Conservation (phyloP, 768 basidiomycete genomes). For the Daedaleopsis sinensis region DNA sequence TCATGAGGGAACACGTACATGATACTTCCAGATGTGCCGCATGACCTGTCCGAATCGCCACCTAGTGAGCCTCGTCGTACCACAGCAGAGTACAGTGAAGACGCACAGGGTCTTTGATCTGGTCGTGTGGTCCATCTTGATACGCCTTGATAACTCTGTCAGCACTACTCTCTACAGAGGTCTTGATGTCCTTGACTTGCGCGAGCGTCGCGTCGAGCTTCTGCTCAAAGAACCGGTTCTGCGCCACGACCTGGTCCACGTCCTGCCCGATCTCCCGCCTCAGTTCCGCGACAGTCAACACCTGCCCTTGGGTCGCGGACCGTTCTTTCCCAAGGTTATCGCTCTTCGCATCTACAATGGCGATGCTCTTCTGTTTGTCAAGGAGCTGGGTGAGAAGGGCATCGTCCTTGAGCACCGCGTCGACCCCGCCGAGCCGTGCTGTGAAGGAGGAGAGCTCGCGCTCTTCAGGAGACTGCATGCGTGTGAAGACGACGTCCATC, state of each 20-base stretch:
- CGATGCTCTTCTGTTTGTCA: not conserved
- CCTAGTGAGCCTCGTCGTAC: not conserved
- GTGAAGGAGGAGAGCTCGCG: constrained; percentile 17
- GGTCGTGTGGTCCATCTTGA: constrained; percentile 46
- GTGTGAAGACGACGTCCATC: constrained; percentile 24
- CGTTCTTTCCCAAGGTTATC: not conserved
- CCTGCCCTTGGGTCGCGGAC: not conserved
- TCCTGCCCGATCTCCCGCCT: constrained; percentile 6
- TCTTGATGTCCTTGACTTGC: constrained; percentile 35
- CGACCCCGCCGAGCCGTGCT: constrained; percentile 6
- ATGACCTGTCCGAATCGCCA: constrained; percentile 39
- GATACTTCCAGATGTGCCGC: constrained; percentile 49
- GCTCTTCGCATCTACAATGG: not conserved
- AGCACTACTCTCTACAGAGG: constrained; percentile 32
- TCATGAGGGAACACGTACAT: not conserved
- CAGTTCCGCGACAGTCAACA: not conserved
- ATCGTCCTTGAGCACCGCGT: constrained; percentile 12
- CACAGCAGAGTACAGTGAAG: not conserved
- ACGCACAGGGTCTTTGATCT: constrained; percentile 41
- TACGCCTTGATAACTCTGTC: constrained; percentile 43
- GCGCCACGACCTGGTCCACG: constrained; percentile 33
- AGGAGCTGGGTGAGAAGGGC: constrained; percentile 13
- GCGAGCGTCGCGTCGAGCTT: constrained; percentile 49
- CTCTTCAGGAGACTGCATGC: constrained; percentile 19
- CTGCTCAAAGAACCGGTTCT: constrained; percentile 47